Evolutionary conservation across 148 eudicot genomes (phyloP).

Genomic region (Polygonum aviculare): DNA sequence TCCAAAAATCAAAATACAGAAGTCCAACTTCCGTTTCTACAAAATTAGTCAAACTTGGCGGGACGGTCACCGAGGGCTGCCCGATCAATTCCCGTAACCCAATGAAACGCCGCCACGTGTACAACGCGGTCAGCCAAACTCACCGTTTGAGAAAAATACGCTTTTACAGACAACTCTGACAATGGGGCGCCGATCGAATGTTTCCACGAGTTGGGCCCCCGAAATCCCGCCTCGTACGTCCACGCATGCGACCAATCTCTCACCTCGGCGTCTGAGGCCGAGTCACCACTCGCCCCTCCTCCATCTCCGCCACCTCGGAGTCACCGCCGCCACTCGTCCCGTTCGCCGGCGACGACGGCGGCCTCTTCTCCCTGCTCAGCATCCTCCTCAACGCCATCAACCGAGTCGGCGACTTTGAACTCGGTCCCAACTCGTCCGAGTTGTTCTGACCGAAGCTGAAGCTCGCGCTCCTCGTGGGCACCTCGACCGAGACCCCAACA

Average conservation of each 20-base stretch:
- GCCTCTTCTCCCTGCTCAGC: constrained; percentile 39
- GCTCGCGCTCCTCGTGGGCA: constrained; percentile 43
- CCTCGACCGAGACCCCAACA: constrained; percentile 40
- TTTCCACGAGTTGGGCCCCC: constrained; percentile 17
- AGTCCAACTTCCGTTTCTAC: too few relatives aligned
- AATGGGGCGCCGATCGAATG: constrained; percentile 6
- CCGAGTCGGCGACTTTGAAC: constrained; percentile 26
- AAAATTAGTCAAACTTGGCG: too few relatives aligned
- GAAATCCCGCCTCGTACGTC: neutral
- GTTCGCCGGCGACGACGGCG: constrained; percentile 21
- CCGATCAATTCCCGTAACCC: too few relatives aligned
- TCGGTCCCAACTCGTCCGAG: constrained; percentile 33
- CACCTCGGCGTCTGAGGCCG: constrained; percentile 26
- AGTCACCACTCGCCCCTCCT: constrained; percentile 33
- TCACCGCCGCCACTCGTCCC: constrained; percentile 25
- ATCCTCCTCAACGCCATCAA: constrained; percentile 52
- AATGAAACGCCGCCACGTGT: too few relatives aligned
- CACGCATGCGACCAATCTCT: constrained; percentile 8
- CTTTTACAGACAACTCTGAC: constrained; percentile 3
- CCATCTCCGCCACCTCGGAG: constrained; percentile 34
- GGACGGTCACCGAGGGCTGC: too few relatives aligned
- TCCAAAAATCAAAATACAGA: too few relatives aligned
- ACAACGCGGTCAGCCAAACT: too few relatives aligned
- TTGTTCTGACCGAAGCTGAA: constrained; percentile 13
- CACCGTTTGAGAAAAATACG: too few relatives aligned